Conservation (phyloP, 345 rosid genomes). For the Corchorus capsularis region DNA sequence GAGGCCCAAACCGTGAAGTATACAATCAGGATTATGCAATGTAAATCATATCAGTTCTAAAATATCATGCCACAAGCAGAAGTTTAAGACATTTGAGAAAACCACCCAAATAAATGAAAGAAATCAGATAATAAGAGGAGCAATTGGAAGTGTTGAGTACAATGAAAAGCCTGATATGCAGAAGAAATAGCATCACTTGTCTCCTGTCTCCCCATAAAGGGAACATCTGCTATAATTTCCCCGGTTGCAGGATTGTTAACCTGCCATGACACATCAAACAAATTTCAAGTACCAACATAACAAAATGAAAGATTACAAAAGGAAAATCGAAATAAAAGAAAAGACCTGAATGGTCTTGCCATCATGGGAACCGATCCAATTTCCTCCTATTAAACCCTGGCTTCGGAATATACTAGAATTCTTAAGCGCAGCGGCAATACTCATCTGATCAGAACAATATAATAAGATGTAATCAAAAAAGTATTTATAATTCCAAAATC, state of each 20-base stretch:
- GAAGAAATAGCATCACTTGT: conserved; percentile 88
- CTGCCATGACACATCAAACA: conserved; percentile 38
- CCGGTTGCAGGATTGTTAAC: conserved; percentile 92
- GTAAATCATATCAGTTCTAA: neutral
- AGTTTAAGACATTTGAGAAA: neutral
- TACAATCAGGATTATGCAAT: neutral
- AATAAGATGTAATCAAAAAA: neutral
- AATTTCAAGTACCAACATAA: neutral
- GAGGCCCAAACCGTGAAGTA: neutral
- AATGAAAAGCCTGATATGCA: conserved; percentile 68
- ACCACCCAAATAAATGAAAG: neutral
- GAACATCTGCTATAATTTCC: conserved; percentile 65
- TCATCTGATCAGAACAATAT: conserved; percentile 54
- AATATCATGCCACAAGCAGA: neutral
- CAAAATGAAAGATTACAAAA: neutral
- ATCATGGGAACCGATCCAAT: conserved; percentile 81
- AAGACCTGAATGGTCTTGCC: conserved; percentile 68
- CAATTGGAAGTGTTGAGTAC: conserved; percentile 42
- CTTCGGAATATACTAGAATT: conserved; percentile 59
- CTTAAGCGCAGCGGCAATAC: conserved; percentile 46
- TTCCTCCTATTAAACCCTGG: conserved; percentile 84
- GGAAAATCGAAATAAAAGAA: neutral
- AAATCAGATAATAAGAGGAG: neutral
- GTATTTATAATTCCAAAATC: too few species aligned
- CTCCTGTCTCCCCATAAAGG: conserved; percentile 84